Conservation (phyloP, 345 rosid genomes). For the Moringa oleifera region DNA sequence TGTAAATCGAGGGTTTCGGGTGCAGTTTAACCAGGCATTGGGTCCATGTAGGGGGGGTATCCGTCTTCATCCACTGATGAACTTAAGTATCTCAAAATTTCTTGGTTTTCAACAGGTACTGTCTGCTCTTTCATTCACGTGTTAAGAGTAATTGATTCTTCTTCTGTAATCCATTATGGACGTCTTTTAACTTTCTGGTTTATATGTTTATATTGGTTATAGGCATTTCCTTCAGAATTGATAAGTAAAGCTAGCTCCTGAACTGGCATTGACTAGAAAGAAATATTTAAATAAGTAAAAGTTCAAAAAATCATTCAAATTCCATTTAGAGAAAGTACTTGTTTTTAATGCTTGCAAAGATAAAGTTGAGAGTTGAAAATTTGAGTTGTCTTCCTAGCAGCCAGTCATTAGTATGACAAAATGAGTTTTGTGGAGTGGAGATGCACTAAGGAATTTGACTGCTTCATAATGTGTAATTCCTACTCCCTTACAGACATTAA, state of each 20-base stretch:
- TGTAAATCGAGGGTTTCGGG: slow-evolving; percentile 93
- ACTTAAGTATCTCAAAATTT: slow-evolving; percentile 85
- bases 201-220: slow-evolving; percentile 2
- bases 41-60: slow-evolving; percentile 99
- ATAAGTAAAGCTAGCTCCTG: not conserved
- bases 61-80: slow-evolving; percentile 90
- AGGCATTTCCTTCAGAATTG: slow-evolving; percentile 3
- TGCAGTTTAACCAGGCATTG: slow-evolving; percentile 89
- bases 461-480: slow-evolving; percentile 3
- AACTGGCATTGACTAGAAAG: not conserved
- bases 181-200: slow-evolving; percentile 1
- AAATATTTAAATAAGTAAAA: too few relatives aligned
- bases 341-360: not conserved
- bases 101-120: slow-evolving; percentile 96
- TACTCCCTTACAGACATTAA: slow-evolving; percentile 59
- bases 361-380: not conserved
- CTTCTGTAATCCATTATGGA: too few relatives aligned
- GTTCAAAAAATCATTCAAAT: slow-evolving; percentile 1
- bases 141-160: not conserved
- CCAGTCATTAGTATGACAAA: not conserved
- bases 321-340: slow-evolving; percentile 1
- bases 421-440: slow-evolving; percentile 4
- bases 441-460: not conserved
- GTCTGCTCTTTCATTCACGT: not conserved
- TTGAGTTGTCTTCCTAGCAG: slow-evolving; percentile 3